A percentile compares a stretch with the other conserved stretches of the same genome.
Evolutionary conservation across 441 rosid genomes (phyloP).

Genomic region (Gossypium gossypioides): DNA sequence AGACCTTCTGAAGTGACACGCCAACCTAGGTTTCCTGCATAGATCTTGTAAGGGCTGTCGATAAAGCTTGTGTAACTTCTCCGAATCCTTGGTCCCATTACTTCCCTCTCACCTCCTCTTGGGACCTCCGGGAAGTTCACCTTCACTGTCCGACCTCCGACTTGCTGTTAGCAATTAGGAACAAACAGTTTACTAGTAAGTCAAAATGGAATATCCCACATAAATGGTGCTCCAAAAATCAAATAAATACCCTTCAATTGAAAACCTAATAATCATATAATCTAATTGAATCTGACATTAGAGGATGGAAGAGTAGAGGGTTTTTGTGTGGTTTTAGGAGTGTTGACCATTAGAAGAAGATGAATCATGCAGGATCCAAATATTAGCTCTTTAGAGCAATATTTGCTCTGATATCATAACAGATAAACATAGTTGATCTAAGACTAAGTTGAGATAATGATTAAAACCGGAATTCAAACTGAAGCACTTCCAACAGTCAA

Average conservation of each 20-base stretch:
- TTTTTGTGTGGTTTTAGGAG: not conserved
- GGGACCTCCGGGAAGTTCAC: conserved; percentile 93
- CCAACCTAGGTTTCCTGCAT: conserved; percentile 91
- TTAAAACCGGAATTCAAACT: not conserved
- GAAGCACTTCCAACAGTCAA: not conserved
- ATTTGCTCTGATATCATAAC: too few species aligned
- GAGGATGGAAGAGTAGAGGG: not conserved
- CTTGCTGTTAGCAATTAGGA: conserved; percentile 38
- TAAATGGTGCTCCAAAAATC: not conserved
- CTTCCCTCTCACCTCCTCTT: conserved; percentile 71
- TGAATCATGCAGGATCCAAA: not conserved
- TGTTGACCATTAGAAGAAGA: not conserved
- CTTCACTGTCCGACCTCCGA: conserved; percentile 66
- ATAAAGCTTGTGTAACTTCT: conserved; percentile 38
- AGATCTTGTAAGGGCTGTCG: conserved; percentile 75
- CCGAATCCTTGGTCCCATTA: conserved; percentile 46
- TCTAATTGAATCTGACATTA: not conserved
- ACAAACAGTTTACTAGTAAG: not conserved
- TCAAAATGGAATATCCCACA: not conserved
- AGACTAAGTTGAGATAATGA: too few species aligned
- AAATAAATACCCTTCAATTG: not conserved
- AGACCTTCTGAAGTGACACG: conserved; percentile 58
- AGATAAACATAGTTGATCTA: too few species aligned
- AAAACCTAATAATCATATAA: not conserved
- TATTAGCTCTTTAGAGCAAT: too few species aligned